Evolutionary conservation across 2,329 filamentous ascomycete genomes (phyloP).

Genomic region (Lecanosticta acicola): DNA sequence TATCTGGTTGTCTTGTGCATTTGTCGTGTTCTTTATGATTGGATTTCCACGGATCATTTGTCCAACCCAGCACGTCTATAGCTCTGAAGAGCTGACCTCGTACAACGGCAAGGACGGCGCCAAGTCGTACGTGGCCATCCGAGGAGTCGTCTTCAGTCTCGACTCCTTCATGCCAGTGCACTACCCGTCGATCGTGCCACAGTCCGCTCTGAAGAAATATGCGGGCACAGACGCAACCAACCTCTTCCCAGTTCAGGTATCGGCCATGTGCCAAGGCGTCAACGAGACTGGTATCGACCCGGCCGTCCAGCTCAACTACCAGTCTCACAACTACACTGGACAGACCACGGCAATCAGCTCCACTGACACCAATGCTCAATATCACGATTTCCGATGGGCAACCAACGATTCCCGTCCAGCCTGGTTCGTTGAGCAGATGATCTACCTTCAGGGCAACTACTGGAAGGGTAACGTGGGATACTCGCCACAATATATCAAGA

Average conservation of each 20-base stretch:
- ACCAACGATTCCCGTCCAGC: conserved; percentile 77
- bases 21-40: conserved; percentile 83
- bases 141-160: conserved; percentile 84
- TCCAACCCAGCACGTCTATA: conserved; percentile 84
- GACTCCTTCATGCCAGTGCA: conserved; percentile 67
- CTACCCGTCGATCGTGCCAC: conserved; percentile 63
- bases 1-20: conserved; percentile 80
- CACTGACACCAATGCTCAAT: conserved; percentile 67
- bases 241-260: conserved; percentile 91
- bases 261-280: conserved; percentile 76
- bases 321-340: conserved; percentile 67
- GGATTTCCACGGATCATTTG: conserved; percentile 83
- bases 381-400: conserved; percentile 88
- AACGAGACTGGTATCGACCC: conserved; percentile 61
- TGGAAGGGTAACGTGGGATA: conserved; percentile 86
- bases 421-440: conserved; percentile 90
- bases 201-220: conserved; percentile 66
- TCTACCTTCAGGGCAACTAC: conserved; percentile 68
- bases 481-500: conserved; percentile 68
- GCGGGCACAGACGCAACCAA: conserved; percentile 80
- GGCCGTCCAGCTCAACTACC: conserved; percentile 79
- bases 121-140: conserved; percentile 69
- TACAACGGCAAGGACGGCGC: conserved; percentile 65
- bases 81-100: conserved; percentile 64
- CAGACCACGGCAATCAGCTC: conserved; percentile 59